Evolutionary conservation across 257 asterid species (phyloP).

Genomic region (Solanum megistacrolobum): DNA sequence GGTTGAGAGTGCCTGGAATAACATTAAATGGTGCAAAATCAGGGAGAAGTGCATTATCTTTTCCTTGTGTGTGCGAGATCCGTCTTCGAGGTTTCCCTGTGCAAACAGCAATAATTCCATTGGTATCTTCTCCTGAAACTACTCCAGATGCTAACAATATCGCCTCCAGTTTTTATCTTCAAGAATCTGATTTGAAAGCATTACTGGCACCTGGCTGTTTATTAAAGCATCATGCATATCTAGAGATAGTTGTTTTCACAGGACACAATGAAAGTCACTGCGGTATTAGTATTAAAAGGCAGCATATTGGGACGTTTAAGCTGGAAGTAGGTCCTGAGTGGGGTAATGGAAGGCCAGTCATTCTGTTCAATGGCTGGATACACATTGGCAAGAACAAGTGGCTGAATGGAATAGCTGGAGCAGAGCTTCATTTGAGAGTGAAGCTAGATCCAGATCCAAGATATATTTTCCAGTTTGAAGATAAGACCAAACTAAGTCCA

Average conservation of each 20-base stretch:
- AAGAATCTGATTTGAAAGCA: constrained; percentile 66
- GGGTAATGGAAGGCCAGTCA: constrained; percentile 62
- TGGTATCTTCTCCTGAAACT: constrained; percentile 58
- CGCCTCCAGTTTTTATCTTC: constrained; percentile 73
- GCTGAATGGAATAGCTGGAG: constrained; percentile 47
- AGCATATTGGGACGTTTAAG: constrained; percentile 62
- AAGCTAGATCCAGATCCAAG: constrained; percentile 94
- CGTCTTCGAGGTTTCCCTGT: constrained; percentile 92
- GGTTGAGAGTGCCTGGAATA: constrained; percentile 50
- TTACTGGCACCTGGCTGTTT: constrained; percentile 66
- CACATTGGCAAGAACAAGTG: constrained; percentile 69
- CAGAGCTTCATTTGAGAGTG: constrained; percentile 73
- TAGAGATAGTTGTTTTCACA: constrained; percentile 63
- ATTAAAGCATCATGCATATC: constrained; percentile 47
- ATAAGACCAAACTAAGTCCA: constrained; percentile 72
- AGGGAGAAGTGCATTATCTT: constrained; percentile 36
- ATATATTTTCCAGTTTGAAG: constrained; percentile 82
- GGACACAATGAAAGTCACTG: constrained; percentile 67
- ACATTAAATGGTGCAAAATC: constrained; percentile 33
- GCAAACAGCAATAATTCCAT: constrained; percentile 63
- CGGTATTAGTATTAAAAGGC: constrained; percentile 67
- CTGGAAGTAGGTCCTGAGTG: constrained; percentile 82
- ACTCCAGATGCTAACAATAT: constrained; percentile 41
- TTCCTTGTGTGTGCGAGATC: constrained; percentile 76
- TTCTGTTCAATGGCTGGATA: constrained; percentile 77